phyloP scores from a whole-genome alignment of 148 eudicot genomes.

The Rhododendron molle region DNA sequence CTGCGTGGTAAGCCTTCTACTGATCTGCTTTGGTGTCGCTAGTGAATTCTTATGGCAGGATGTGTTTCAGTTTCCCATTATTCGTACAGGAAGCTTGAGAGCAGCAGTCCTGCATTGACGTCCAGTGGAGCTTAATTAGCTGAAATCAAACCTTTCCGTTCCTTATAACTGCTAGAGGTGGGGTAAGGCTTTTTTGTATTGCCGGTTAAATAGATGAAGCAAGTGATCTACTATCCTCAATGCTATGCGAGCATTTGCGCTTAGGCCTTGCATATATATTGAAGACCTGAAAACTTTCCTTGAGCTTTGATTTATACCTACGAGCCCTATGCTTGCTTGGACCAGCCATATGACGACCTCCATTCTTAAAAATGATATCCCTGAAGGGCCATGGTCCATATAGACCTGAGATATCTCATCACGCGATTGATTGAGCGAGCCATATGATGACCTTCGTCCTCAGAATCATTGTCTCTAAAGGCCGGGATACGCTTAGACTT shows the following conservation, averaged over 20 bases:
- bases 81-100: neutral
- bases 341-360: too few species aligned
- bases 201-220: neutral
- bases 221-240: neutral
- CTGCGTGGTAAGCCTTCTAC: neutral
- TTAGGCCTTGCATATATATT: too few species aligned
- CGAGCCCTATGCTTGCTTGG: too few species aligned
- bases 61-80: neutral
- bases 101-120: neutral
- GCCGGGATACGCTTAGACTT: too few species aligned
- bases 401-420: neutral
- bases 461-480: too few species aligned
- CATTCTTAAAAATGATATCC: neutral
- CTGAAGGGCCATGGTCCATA: neutral
- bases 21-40: neutral
- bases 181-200: neutral
- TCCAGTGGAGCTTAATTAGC: neutral
- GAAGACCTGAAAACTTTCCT: too few species aligned
- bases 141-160: neutral
- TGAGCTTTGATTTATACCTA: too few species aligned
- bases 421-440: too few species aligned
- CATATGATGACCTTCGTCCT: too few species aligned
- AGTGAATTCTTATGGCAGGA: neutral
- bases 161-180: neutral
- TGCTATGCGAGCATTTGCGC: too few species aligned